Base-by-base conservation (phyloP, 1,284 basidiomycete species). In the Pseudozyma tsukubaensis region DNA sequence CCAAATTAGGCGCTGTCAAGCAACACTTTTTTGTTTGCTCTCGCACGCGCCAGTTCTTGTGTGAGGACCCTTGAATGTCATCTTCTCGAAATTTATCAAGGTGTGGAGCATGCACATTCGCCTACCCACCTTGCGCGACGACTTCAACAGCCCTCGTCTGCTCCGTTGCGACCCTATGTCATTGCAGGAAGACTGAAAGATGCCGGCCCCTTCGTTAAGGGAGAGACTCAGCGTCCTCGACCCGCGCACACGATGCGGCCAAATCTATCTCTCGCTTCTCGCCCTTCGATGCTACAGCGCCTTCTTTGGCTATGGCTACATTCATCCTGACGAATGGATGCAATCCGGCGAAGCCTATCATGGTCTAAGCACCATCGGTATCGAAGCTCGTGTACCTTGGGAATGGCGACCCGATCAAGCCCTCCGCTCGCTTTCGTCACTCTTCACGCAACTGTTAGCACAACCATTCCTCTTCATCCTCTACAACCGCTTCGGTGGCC, bases 311-410 rank as follows among this genome's bases (percentile, higher is more conserved):
- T 67, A 72, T 19, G 77, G 77, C 39, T 69, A 72, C 53, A 82
- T 85, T 32, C 85, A 85, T 62, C 85, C 85, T 3, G 85, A 85
- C 63, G 85, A 85, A 61, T 80, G 80, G 72, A 84, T 85, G 60
- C 85, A 85, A 68, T 80, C 76, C 29, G 74, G 83, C 11, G 85
- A 85, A 34, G 48, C 84, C 0, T 78, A 73, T 52, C 65, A 74
- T 37, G 72, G 70, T 18, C 5, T 56, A 35, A 21, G 16, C 1
- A 0, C 40, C 0, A 11, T 37, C 3, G 32, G 45, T 4, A 47
- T 54, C 24, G 51, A 59, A 1, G 45, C 42, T 1, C 35, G 19
- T 6, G 9, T 68, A 1, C 49, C 71, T 9, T 73, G 71, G 71
- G 71, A 73, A 61, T 73, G 71, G 71, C 21, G 32, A 12, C 65